Base-by-base conservation (phyloP, 1,284 basidiomycete genomes). In the Marasmius sp. region DNA sequence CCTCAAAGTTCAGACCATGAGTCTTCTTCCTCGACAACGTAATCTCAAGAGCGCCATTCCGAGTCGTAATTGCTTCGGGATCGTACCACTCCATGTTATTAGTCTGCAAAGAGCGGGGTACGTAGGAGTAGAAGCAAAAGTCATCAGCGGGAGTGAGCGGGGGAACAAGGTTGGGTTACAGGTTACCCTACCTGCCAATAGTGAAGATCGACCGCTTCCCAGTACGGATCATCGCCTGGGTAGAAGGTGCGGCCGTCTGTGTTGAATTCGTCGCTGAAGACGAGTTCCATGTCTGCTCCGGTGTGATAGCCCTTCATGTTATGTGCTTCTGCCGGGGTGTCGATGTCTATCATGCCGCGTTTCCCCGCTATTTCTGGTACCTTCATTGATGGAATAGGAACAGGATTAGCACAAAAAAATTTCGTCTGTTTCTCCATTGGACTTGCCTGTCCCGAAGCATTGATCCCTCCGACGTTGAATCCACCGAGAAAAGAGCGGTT, bases 191-290 rank as follows among this genome's bases (percentile, higher is more conserved):
- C 65, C 48, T 63, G 77, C 85, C 86, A 87, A 69, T 87, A 87
- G 71, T 87, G 83, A 36, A 88, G 70, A 67, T 54, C 52, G 33
- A 54, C 61, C 38, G 86, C 88, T 69, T 89, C 86, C 88, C 88
- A 89, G 69, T 85, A 86, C 6, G 85, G 84, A 67, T 86, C 85
- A 60, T 85, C 81, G 20, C 81, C 81, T 48, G 80, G 79, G 70
- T 85, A 89, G 71, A 93, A 93, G 1, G 89, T 82, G 59, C 92
- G 78, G 0, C 84, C 89, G 37, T 89, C 86, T 37, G 78, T 77
- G 67, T 93, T 87, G 71, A 94, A 94, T 73, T 94, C 92, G 71
- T 94, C 92, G 6, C 87, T 90, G 71, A 89, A 93, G 1, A 84
- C 78, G 5, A 82, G 72, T 39, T 74, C 65, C 75, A 78, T 74